Base-by-base conservation (phyloP, 1,284 basidiomycete genomes). In the Trametes pubescens region DNA sequence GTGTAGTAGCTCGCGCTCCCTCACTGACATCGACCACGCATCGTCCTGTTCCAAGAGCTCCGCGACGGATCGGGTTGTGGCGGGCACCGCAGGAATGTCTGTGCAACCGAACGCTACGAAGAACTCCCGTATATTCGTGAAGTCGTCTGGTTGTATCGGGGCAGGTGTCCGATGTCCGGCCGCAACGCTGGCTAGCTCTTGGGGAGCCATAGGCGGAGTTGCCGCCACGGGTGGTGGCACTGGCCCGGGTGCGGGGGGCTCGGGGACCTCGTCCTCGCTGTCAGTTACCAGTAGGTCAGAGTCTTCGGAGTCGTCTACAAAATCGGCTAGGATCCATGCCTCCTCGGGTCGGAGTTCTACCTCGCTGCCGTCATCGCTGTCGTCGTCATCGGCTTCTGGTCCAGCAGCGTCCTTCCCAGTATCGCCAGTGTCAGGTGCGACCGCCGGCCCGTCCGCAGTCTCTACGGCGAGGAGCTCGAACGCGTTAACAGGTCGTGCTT, bases 21-120 rank as follows among this genome's bases (percentile, higher is more conserved):
- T 32, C 1, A 35, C 46, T 0, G 75, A 76, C 70, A 76, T 71
- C 4, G 59, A 34, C 75, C 75, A 77, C 4, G 74, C 65, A 40
- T 68, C 67, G 14, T 60, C 59, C 1, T 40, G 47, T 0, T 61
- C 59, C 0, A 71, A 59, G 1, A 77, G 71, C 16, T 51, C 54
- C 29, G 57, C 34, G 2, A 71, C 29, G 9, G 65, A 14, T 16
- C 73, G 69, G 24, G 49, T 26, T 0, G 64, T 51, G 0, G 60
- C 47, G 6, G 40, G 40, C 6, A 43, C 40, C 4, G 40, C 4
- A 43, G 40, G 40, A 16, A 43, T 43, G 8, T 29, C 64, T 2
- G 22, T n/a, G 54, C 68, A 74, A 1, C 75, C 73, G 14, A 69
- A 66, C 0, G 59, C 53, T 0, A 26, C 11, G 46, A 76, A 76